These are phyloP conservation scores for Penicillium sp. DNA, from an alignment of 2,329 filamentous ascomycete genomes.

Conservation along the genomic window DNA sequence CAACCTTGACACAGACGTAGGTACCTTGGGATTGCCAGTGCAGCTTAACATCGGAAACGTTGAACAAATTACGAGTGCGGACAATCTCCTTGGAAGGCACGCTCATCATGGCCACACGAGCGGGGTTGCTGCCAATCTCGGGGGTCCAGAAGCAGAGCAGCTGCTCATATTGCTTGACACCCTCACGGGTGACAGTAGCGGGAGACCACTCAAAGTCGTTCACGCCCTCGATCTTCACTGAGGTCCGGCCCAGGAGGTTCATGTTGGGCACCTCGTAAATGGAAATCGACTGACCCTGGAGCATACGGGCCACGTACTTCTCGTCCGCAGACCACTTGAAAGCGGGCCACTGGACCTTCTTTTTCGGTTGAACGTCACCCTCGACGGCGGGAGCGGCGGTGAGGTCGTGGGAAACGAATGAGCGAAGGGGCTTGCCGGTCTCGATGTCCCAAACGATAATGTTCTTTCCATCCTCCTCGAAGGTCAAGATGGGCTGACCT, in stretches of 20 bases:
- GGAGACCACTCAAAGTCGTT: constrained; percentile 99
- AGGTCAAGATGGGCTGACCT: constrained; percentile 74
- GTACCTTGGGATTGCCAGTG: constrained; percentile 96
- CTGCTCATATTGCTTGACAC: constrained; percentile 89
- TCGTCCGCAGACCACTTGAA: constrained; percentile 99
- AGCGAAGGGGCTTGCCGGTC: constrained; percentile 83
- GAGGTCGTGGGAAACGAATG: constrained; percentile 86
- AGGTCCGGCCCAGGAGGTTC: constrained; percentile 84
- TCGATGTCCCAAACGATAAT: constrained; percentile 98
- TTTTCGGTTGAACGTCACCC: constrained; percentile 68
- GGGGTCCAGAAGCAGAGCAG: constrained; percentile 98
- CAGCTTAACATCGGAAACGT: constrained; percentile 93
- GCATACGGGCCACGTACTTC: constrained; percentile 92
- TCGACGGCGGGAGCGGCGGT: constrained; percentile 55
- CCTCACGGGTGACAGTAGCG: constrained; percentile 73
- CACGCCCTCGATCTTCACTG: constrained; percentile 93
- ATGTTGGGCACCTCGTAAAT: constrained; percentile 87
- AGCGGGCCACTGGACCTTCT: constrained; percentile 95
- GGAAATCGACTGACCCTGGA: constrained; percentile 81
- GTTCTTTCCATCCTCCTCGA: constrained; percentile 98
- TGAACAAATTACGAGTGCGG: constrained; percentile 94
- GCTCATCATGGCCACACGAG: constrained; percentile 94
- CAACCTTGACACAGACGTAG: constrained; percentile 97
- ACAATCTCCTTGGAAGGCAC: constrained; percentile 93
- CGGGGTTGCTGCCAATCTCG: constrained; percentile 95